phyloP scores from a whole-genome alignment of 2,329 filamentous ascomycete species.

The Hypoxylon sp. region DNA sequence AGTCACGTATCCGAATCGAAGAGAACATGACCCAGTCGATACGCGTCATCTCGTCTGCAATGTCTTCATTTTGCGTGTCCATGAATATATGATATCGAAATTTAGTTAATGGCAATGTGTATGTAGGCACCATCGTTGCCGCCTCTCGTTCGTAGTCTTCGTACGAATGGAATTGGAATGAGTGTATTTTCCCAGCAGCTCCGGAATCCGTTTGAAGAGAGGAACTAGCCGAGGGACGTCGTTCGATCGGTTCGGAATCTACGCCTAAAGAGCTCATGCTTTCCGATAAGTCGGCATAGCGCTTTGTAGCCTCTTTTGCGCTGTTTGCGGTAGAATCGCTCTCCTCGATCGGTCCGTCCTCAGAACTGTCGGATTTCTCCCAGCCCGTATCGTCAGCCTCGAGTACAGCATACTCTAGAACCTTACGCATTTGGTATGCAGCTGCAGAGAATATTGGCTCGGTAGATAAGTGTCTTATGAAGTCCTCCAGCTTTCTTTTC shows the following conservation, averaged over 20 bases:
- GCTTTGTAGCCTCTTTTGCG: slow-evolving; percentile 42
- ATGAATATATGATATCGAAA: slow-evolving; percentile 92
- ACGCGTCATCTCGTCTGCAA: slow-evolving; percentile 91
- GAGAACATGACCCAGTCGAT: slow-evolving; percentile 99
- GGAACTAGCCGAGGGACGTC: slow-evolving; percentile 64
- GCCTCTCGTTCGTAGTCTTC: slow-evolving; percentile 89
- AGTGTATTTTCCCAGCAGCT: slow-evolving; percentile 57
- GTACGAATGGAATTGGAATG: slow-evolving; percentile 74
- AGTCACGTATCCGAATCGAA: slow-evolving; percentile 91
- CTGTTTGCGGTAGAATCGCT: slow-evolving; percentile 47
- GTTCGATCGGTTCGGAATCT: slow-evolving; percentile 59
- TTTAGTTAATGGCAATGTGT: slow-evolving; percentile 81
- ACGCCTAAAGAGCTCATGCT: slow-evolving; percentile 66
- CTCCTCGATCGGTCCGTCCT: slow-evolving; percentile 45
- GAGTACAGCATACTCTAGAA: slow-evolving; percentile 78
- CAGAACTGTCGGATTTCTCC: slow-evolving; percentile 83
- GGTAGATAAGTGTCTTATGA: slow-evolving; percentile 80
- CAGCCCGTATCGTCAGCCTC: slow-evolving; percentile 95
- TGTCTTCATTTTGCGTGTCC: slow-evolving; percentile 85
- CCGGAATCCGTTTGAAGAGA: slow-evolving; percentile 59
- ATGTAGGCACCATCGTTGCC: slow-evolving; percentile 77
- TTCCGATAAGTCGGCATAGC: slow-evolving; percentile 58
- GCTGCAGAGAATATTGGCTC: slow-evolving; percentile 88
- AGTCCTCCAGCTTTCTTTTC: slow-evolving; percentile 78
- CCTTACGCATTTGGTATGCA: slow-evolving; percentile 86